phyloP scores from a whole-genome alignment of 345 rosid species.

The Draba incana region DNA sequence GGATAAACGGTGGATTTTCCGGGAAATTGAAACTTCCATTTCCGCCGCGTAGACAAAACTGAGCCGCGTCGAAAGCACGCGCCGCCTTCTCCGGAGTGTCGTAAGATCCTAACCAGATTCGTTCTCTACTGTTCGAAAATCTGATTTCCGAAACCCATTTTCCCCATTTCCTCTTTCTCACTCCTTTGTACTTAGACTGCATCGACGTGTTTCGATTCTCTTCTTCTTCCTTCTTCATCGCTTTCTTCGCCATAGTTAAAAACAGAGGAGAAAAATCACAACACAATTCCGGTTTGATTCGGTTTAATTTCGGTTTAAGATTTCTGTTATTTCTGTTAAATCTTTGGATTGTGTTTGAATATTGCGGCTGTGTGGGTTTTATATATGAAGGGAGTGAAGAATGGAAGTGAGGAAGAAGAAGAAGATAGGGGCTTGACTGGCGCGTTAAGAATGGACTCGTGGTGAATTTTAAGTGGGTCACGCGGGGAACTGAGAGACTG shows the following conservation, averaged over 20 bases:
- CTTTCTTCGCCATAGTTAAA: slow-evolving; percentile 32
- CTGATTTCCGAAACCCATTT: slow-evolving; percentile 91
- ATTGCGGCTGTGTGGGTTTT: slow-evolving; percentile 32
- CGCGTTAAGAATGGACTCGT: slow-evolving; percentile 29
- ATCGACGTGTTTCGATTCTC: slow-evolving; percentile 17
- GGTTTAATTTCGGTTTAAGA: slow-evolving; percentile 21
- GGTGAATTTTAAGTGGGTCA: slow-evolving; percentile 17
- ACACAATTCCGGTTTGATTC: neutral
- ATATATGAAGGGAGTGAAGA: slow-evolving; percentile 30
- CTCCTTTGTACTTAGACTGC: slow-evolving; percentile 70
- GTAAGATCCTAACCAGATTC: slow-evolving; percentile 89
- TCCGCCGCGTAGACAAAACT: slow-evolving; percentile 72
- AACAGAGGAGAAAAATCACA: neutral
- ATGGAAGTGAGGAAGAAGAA: slow-evolving; percentile 4
- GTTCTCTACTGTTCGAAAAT: slow-evolving; percentile 74
- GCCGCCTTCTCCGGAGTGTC: slow-evolving; percentile 82
- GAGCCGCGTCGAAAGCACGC: slow-evolving; percentile 85
- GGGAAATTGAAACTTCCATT: slow-evolving; percentile 73
- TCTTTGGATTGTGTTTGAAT: neutral
- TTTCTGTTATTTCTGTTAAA: slow-evolving; percentile 18
- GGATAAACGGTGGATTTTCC: slow-evolving; percentile 61
- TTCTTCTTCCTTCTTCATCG: slow-evolving; percentile 23
- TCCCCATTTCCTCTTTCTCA: slow-evolving; percentile 90
- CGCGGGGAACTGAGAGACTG: slow-evolving; percentile 30
- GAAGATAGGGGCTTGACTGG: slow-evolving; percentile 31